Conservation (phyloP, 495 filamentous ascomycete genomes). For the Penicillium alfredii region DNA sequence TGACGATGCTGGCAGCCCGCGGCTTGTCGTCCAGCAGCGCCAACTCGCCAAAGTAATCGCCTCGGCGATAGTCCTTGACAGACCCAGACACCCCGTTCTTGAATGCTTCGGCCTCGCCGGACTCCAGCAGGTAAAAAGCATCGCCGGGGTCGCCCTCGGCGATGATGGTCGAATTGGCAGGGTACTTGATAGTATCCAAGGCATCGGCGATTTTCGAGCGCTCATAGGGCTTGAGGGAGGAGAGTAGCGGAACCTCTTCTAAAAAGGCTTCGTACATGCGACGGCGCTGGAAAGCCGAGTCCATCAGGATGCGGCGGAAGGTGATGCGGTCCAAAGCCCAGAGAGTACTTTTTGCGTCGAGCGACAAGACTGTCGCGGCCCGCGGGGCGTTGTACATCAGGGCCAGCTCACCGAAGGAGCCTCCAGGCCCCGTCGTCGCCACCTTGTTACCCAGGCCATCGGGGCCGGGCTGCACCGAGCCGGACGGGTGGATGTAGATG, state of each 20-base stretch:
- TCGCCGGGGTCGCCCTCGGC: constrained; percentile 85
- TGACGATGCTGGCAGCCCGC: constrained; percentile 83
- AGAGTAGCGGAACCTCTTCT: constrained; percentile 90
- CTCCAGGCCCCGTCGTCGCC: constrained; percentile 74
- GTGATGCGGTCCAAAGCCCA: constrained; percentile 95
- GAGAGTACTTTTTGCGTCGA: constrained; percentile 69
- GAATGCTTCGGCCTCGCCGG: constrained; percentile 79
- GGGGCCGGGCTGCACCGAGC: constrained; percentile 70
- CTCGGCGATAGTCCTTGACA: constrained; percentile 77
- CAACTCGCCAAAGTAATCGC: constrained; percentile 95
- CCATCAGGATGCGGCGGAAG: constrained; percentile 97
- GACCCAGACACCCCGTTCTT: constrained; percentile 58
- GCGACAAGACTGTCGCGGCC: constrained; percentile 89
- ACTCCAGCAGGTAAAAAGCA: constrained; percentile 87
- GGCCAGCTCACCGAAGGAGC: constrained; percentile 95
- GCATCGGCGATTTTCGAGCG: constrained; percentile 96
- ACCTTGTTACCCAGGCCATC: constrained; percentile 84
- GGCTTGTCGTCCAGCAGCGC: constrained; percentile 90
- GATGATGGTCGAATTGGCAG: constrained; percentile 77
- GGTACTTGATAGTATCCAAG: constrained; percentile 81
- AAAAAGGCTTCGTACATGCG: constrained; percentile 97
- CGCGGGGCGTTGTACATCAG: constrained; percentile 98
- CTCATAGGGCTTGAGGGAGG: constrained; percentile 80
- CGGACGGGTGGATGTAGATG: constrained; percentile 80
- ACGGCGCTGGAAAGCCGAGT: constrained; percentile 90